Base-by-base conservation (phyloP, 1,284 basidiomycete genomes). In the Naganishia albida region DNA sequence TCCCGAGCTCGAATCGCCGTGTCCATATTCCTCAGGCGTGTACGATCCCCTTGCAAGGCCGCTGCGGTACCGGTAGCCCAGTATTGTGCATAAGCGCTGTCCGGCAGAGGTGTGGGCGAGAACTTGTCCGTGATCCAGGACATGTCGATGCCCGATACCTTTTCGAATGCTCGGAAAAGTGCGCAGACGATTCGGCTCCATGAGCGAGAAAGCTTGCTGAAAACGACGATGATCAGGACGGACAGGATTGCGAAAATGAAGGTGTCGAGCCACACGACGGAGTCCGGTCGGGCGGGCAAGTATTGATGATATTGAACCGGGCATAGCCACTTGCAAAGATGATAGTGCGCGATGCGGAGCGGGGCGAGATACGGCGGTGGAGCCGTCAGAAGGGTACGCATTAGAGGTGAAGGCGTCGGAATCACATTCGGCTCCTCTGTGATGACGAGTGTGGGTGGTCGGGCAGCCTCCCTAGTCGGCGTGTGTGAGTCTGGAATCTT, bases 151-250 rank as follows among this genome's bases (percentile, higher is more conserved):
- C 57, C 57, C 12, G 46, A 60, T 34, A 26, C 34, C 13, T 49
- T 49, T 42, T 60, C 57, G 13, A 60, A 12, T 1, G 57, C 38
- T 16, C 8, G 34, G 23, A 60, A 26, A 7, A 40, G 25, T 13
- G 38, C 34, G 23, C 49, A 60, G 28, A 26, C 46, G 38, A 60
- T 50, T 7, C 57, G 57, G 18, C 8, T 40, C 57, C 57, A 60
- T 7, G 57, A 60, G n/a, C 57, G 54, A 16, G 54, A 48, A 57
- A 70, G 51, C 7, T 68, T 51, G 57, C 51, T 53, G 50, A 68
- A 3, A 59, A 68, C 46, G 62, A 71, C n/a, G 85, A 85, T 76
- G 52, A 66, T 34, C 7, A 68, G 51, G 3, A 44, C 23, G 34
- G 57, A 40, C 15, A 60, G 6, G 46, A 60, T 60, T 15, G 25